Percentiles rank a stretch among this genome's conserved stretches.
phyloP scores from a whole-genome alignment of 2,329 filamentous ascomycete species.

The Penicillium concentricum region DNA sequence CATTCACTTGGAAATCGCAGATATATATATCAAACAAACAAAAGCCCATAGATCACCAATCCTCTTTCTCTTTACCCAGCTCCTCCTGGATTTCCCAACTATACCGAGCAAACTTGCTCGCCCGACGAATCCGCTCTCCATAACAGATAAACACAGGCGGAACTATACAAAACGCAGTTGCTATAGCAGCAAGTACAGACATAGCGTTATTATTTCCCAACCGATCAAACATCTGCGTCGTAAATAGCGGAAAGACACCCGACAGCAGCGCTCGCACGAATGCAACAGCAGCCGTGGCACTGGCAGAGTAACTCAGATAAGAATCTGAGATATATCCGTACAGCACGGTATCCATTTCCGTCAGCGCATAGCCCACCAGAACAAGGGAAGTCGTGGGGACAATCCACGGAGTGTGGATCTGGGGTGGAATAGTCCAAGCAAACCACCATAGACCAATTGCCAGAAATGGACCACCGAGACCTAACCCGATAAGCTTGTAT shows the following conservation, averaged over 20 bases:
- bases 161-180: slow-evolving; percentile 43
- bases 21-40: not conserved
- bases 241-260: slow-evolving; percentile 44
- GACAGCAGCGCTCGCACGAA: slow-evolving; percentile 42
- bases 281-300: slow-evolving; percentile 45
- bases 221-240: slow-evolving; percentile 40
- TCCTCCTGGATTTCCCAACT: slow-evolving; percentile 29
- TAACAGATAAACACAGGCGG: slow-evolving; percentile 41
- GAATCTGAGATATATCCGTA: slow-evolving; percentile 48
- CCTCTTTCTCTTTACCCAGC: slow-evolving; percentile 24
- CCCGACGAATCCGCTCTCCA: slow-evolving; percentile 36
- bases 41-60: slow-evolving; percentile 3
- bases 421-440: slow-evolving; percentile 49
- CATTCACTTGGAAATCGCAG: not conserved
- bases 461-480: slow-evolving; percentile 46
- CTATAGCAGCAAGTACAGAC: slow-evolving; percentile 43
- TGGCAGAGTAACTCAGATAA: slow-evolving; percentile 47
- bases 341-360: slow-evolving; percentile 47
- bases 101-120: slow-evolving; percentile 41
- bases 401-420: slow-evolving; percentile 38
- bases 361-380: slow-evolving; percentile 49
- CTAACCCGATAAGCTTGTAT: slow-evolving; percentile 50
- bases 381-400: slow-evolving; percentile 44
- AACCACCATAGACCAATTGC: slow-evolving; percentile 51
- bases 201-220: slow-evolving; percentile 42